A percentile compares a stretch with the other conserved stretches of the same genome.
These are phyloP conservation scores for Saccharomyces hybrid DNA, from an alignment of 1,139 yeast species.

Conservation along the genomic window DNA sequence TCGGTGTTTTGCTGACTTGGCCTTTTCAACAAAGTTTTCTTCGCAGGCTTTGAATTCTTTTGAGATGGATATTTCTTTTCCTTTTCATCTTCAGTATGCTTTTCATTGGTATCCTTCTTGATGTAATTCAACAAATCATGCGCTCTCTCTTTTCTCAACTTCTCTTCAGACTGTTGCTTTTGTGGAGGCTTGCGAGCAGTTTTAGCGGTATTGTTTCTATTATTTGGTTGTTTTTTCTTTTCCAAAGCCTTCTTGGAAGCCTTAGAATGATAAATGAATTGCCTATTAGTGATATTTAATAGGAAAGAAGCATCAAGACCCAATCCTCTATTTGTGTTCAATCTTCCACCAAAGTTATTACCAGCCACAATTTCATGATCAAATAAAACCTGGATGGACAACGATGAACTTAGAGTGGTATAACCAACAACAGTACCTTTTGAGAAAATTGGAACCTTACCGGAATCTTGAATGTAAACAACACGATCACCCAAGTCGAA, in stretches of 20 bases:
- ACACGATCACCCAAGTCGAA: constrained; percentile 88
- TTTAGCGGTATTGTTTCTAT: constrained; percentile 6
- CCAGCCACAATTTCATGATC: constrained; percentile 82
- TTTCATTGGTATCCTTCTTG: constrained; percentile 15
- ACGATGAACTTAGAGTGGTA: constrained; percentile 49
- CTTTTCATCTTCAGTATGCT: constrained; percentile 7
- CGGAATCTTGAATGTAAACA: constrained; percentile 75
- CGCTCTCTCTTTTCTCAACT: constrained; percentile 21
- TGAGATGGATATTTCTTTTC: neutral
- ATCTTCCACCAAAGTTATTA: constrained; percentile 68
- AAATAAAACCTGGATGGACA: constrained; percentile 62
- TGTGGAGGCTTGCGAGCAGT: constrained; percentile 4
- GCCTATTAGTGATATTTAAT: constrained; percentile 66
- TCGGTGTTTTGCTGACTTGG: neutral
- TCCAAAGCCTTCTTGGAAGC: constrained; percentile 44
- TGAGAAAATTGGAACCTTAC: constrained; percentile 80
- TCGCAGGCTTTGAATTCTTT: constrained; percentile 4
- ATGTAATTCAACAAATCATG: constrained; percentile 26
- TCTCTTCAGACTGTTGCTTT: constrained; percentile 10
- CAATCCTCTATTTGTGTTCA: constrained; percentile 72
- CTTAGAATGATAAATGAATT: constrained; percentile 66
- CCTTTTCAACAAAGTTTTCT: constrained; percentile 7
- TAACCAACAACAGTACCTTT: constrained; percentile 90
- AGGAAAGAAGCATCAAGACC: constrained; percentile 76
- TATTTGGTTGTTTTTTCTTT: constrained; percentile 8